Conservation (phyloP, 2,329 filamentous ascomycete genomes). For the Aspergillus phoenicis region DNA sequence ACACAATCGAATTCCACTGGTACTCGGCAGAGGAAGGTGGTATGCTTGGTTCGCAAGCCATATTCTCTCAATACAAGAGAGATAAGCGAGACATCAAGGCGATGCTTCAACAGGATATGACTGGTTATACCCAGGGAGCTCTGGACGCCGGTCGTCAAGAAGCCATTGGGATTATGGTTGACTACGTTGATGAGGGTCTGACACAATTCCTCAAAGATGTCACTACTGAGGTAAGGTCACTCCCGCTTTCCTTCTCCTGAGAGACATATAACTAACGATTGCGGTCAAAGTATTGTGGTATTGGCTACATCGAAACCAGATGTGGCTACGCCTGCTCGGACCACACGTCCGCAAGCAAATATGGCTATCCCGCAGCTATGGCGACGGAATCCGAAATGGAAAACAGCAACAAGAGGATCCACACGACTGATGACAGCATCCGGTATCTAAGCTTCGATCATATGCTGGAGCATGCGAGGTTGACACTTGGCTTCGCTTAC, state of each 20-base stretch:
- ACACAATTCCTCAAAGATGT: slow-evolving; percentile 90
- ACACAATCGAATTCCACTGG: slow-evolving; percentile 97
- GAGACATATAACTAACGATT: slow-evolving; percentile 14
- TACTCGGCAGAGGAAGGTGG: slow-evolving; percentile 90
- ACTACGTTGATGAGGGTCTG: slow-evolving; percentile 80
- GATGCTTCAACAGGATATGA: slow-evolving; percentile 99
- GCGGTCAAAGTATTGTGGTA: slow-evolving; percentile 71
- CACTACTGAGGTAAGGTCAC: slow-evolving; percentile 63
- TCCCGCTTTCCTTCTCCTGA: not conserved
- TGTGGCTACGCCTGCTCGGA: slow-evolving; percentile 84
- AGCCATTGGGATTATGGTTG: slow-evolving; percentile 87
- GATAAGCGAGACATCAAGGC: slow-evolving; percentile 77
- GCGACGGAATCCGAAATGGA: slow-evolving; percentile 65
- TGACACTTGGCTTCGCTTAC: slow-evolving; percentile 81
- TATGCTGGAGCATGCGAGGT: slow-evolving; percentile 85
- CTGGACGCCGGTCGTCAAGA: slow-evolving; percentile 80
- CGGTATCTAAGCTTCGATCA: slow-evolving; percentile 78
- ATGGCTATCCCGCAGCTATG: slow-evolving; percentile 67
- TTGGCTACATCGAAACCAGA: slow-evolving; percentile 83
- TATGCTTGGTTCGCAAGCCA: slow-evolving; percentile 82
- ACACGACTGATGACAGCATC: slow-evolving; percentile 71
- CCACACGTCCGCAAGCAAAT: slow-evolving; percentile 67
- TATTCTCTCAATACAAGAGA: slow-evolving; percentile 81
- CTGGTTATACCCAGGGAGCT: slow-evolving; percentile 81
- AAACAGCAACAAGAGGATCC: slow-evolving; percentile 69